Percentiles rank a stretch among this genome's conserved stretches.
Conservation (phyloP, 2,329 filamentous ascomycete genomes). For the Coccinonectria pachysandricola region DNA sequence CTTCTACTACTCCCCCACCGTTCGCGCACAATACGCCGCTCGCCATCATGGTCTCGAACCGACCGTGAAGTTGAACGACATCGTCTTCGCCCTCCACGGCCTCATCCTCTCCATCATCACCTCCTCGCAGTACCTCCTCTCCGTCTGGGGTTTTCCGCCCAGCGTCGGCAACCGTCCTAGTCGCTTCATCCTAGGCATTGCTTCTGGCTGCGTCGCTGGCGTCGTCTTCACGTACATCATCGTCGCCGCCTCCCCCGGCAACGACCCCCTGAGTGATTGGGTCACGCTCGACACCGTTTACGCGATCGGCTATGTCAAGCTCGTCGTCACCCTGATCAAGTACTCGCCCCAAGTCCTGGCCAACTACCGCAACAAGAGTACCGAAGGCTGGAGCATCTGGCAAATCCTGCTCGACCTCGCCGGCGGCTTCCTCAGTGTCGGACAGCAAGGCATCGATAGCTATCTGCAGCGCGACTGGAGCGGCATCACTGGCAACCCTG, state of each 20-base stretch:
- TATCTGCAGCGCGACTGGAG: conserved; percentile 80
- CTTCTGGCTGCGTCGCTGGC: conserved; percentile 55
- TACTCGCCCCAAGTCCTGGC: conserved; percentile 79
- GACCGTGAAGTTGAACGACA: conserved; percentile 82
- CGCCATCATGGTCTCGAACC: conserved; percentile 67
- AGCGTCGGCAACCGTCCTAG: conserved; percentile 45
- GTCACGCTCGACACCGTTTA: conserved; percentile 54
- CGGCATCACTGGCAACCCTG: conserved; percentile 80
- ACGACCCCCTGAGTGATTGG: conserved; percentile 38
- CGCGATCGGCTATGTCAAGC: conserved; percentile 76
- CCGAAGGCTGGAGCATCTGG: conserved; percentile 75
- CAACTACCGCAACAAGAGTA: conserved; percentile 79
- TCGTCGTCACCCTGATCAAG: conserved; percentile 81
- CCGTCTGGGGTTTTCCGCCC: conserved; percentile 65
- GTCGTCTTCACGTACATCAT: conserved; percentile 41
- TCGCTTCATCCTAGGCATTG: conserved; percentile 55
- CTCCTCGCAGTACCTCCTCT: conserved; percentile 68
- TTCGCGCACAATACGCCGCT: conserved; percentile 73
- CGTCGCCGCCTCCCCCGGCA: conserved; percentile 29
- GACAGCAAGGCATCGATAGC: conserved; percentile 77
- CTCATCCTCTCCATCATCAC: conserved; percentile 60
- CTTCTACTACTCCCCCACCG: conserved; percentile 69
- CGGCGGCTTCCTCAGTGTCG: conserved; percentile 71
- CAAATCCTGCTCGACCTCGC: conserved; percentile 76
- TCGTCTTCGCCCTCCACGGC: conserved; percentile 78